Evolutionary conservation across 2,329 filamentous ascomycete species (phyloP), one percentile per base, ranked within the genome.

Genomic region (Sclerotiophoma versabilis): DNA sequence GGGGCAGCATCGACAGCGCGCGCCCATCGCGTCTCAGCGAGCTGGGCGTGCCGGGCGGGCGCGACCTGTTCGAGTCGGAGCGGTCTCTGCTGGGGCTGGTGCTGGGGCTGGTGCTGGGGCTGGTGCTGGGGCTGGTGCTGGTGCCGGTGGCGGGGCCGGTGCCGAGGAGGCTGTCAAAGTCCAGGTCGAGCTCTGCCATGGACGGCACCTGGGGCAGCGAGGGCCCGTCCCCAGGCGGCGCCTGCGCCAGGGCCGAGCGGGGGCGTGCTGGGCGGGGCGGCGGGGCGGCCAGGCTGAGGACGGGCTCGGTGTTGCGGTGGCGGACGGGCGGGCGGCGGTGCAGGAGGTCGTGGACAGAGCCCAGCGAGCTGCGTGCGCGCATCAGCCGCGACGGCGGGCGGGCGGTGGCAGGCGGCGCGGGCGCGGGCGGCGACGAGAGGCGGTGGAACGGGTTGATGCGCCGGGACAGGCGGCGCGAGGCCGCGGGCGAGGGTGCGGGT

Each of bases 111-210:
- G 12, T 5, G 68, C 19, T n/a, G 15, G 34, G 54, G 20, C 56
- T 55, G 12, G 59, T 42, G 51, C 49, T 54, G 58, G 55, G 55
- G 29, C 9, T 6, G 34, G 72, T 39, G 30, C 56, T 56, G 11
- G 59, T 44, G 50, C 49, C 54, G 57, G 55, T 57, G 14, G 6
- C 6, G 15, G 30, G 2, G 15, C 4, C 15, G 30, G 12, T 11
- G 66, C 43, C 23, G 3, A 55, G 56, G 15, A 75, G 60, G 47
- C 73, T 69, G 47, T 75, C 75, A 41, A 77, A 74, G 59, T 73
- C 69, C 23, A 76, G 59, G 37, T 74, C 74, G 37, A 77, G 65
- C 9, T 75, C 73, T 15, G 74, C 73, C 5, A 73, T 63, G 38
- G 51, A 44, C 1, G 69, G 70, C 14, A 71, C 59, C 4, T 62